These are phyloP conservation scores for Ascomycota sp. DNA, from an alignment of 2,329 filamentous ascomycete genomes.

Conservation along the genomic window DNA sequence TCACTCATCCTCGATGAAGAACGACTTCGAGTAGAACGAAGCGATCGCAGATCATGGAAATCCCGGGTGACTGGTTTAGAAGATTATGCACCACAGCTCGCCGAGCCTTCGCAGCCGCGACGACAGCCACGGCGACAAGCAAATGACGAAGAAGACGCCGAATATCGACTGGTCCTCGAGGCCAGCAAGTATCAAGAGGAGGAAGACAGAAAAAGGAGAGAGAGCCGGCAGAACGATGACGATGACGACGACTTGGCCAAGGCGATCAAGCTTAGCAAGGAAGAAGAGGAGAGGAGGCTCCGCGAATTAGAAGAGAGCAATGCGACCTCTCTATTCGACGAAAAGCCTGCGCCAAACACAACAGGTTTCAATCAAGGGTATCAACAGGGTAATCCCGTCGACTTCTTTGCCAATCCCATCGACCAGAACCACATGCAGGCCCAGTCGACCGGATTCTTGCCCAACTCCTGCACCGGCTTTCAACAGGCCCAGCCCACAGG, in stretches of 20 bases:
- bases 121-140: constrained; percentile 28
- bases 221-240: constrained; percentile 33
- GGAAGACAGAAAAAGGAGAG: constrained; percentile 61
- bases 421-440: constrained; percentile 52
- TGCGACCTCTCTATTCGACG: constrained; percentile 73
- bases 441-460: constrained; percentile 58
- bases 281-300: constrained; percentile 79
- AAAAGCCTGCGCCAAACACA: constrained; percentile 50
- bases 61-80: constrained; percentile 87
- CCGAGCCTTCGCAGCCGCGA: constrained; percentile 18
- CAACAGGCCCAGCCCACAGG: constrained; percentile 26
- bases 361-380: constrained; percentile 95
- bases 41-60: constrained; percentile 88
- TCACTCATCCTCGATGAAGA: constrained; percentile 86
- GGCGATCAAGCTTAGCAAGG: constrained; percentile 83
- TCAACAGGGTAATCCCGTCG: constrained; percentile 86
- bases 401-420: constrained; percentile 93
- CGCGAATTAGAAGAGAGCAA: constrained; percentile 76
- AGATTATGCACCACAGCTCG: constrained; percentile 40
- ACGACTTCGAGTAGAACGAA: constrained; percentile 70
- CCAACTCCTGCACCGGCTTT: constrained; percentile 34
- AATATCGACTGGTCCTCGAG: constrained; percentile 79
- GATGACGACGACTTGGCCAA: constrained; percentile 84
- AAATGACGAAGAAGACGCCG: constrained; percentile 67
- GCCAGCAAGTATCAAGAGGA: constrained; percentile 91